Evolutionary conservation across 352 stramenopile genomes (phyloP), one percentile per base, ranked within the genome.

Genomic region (Albugo candida): DNA sequence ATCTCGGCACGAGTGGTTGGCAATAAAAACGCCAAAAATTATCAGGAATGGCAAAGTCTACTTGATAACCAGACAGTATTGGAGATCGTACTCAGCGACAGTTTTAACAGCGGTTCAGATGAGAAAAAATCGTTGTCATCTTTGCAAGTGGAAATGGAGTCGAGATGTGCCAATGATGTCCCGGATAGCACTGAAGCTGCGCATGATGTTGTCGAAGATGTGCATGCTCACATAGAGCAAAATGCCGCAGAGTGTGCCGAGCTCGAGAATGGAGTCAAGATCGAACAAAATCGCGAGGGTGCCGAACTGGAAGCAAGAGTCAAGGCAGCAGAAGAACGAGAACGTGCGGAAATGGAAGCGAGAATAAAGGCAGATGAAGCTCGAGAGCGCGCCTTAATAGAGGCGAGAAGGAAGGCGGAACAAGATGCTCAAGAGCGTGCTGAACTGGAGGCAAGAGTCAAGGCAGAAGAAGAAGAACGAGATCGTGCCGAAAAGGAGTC

Each of bases 1-100:
- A 87, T 98, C 51, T 51, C 84, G 13, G 64, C 63, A 11, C 65
- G 95, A 49, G 64, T 73, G n/a, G 48, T 61, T 27, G 19, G 24
- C 18, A 31, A 31, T 8, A 31, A 31, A 31, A 51, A 80, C 20
- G 73, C 87, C 18, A 44, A 51, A 11, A 55, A 87, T 27, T 98
- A 97, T 59, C 47, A 76, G 13, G 80, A 68, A 11, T 68, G 74
- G 45, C 67, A 72, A 49, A 63, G 64, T 21, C 38, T 85, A 43
- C 41, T 85, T 6, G 70, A 85, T 44, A 80, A 66, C 34, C 65
- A 82, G 19, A 70, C 68, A 43, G 62, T 79, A 34, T 35, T 85
- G 14, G 51, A 65, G 13, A 48, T 63, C 14, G 72, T 82, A 49
- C 54, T 64, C 27, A 58, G 27, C 37, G 61, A 57, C 24, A 36